These are phyloP conservation scores for Saposhnikovia divaricata DNA, from an alignment of 129 eudicot genomes.

Conservation along the genomic window DNA sequence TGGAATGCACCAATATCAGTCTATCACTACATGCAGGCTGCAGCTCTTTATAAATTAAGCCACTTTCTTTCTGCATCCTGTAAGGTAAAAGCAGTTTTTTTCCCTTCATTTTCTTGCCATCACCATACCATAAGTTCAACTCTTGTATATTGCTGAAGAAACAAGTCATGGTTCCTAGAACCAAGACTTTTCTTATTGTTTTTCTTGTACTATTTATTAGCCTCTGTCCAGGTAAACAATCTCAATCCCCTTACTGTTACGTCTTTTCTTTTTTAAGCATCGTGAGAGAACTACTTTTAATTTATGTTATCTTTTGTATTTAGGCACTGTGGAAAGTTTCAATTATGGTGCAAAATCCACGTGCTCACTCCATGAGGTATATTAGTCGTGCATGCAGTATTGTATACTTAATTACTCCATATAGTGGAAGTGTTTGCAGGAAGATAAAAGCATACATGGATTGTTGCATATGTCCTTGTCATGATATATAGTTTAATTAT, in stretches of 20 bases:
- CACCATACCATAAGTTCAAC: not conserved
- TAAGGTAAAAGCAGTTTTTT: slow-evolving; percentile 2
- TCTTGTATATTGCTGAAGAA: not conserved
- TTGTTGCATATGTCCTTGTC: not conserved
- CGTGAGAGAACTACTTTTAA: not conserved
- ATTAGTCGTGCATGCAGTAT: not conserved
- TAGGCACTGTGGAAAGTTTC: slow-evolving; percentile 18
- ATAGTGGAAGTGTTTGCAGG: not conserved
- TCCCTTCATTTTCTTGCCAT: not conserved
- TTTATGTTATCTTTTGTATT: slow-evolving; percentile 2
- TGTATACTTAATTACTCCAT: not conserved
- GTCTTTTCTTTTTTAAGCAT: not conserved
- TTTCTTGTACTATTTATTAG: slow-evolving; percentile 31
- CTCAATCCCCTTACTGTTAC: not conserved
- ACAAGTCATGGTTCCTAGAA: slow-evolving; percentile 35
- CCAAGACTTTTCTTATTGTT: slow-evolving; percentile 26
- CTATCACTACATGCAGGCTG: slow-evolving; percentile 1
- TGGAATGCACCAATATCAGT: slow-evolving; percentile 29
- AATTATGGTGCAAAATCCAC: slow-evolving; percentile 10
- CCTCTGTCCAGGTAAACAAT: slow-evolving; percentile 28
- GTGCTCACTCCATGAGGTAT: slow-evolving; percentile 34
- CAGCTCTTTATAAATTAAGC: not conserved
- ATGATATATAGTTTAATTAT: not conserved
- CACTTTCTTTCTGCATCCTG: not conserved
- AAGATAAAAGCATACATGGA: not conserved